These are phyloP conservation scores for Viola pubescens DNA, from an alignment of 441 rosid species.

Conservation along the genomic window DNA sequence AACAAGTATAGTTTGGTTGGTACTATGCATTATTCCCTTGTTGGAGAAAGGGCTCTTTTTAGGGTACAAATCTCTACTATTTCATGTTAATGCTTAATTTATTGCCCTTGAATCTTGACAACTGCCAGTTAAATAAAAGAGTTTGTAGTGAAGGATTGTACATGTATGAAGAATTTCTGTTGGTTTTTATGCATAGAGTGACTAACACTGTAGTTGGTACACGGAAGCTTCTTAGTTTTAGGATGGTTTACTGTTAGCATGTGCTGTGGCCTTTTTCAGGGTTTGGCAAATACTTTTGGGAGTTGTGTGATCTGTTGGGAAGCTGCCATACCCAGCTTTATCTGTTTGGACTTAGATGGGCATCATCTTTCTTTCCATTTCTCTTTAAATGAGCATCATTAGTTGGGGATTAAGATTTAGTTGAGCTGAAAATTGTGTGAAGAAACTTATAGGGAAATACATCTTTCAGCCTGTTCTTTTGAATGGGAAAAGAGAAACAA, in stretches of 20 bases:
- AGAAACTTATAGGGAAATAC: too few species aligned
- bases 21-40: constrained; percentile 78
- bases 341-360: not conserved
- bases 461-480: too few species aligned
- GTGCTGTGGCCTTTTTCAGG: not conserved
- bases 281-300: not conserved
- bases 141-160: not conserved
- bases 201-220: not conserved
- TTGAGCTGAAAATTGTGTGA: too few species aligned
- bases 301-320: not conserved
- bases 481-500: too few species aligned
- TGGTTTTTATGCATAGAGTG: not conserved
- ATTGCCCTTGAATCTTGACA: not conserved
- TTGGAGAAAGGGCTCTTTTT: constrained; percentile 81
- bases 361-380: too few species aligned
- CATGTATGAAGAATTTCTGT: not conserved
- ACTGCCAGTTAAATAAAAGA: not conserved
- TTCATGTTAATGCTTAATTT: not conserved
- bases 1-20: constrained; percentile 51
- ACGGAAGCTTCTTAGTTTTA: not conserved
- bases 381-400: too few species aligned
- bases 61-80: constrained; percentile 38
- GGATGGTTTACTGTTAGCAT: not conserved
- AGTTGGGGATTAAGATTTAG: too few species aligned
- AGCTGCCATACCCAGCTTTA: not conserved